phyloP scores from a whole-genome alignment of 352 stramenopile genomes.

The Pythium vanterpoolii region DNA sequence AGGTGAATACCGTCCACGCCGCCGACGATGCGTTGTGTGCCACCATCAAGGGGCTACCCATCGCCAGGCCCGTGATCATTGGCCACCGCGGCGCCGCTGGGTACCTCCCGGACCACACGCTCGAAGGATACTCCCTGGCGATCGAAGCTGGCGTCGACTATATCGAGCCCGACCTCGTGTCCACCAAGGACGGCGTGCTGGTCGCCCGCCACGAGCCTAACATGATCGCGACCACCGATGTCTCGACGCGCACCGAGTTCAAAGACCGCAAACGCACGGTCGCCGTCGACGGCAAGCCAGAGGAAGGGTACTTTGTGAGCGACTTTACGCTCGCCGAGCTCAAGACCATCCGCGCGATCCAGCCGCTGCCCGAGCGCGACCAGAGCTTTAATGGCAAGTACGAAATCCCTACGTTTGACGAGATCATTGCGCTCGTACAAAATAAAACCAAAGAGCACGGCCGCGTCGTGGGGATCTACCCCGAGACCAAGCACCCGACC shows the following conservation, averaged over 20 bases:
- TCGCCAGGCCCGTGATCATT: slow-evolving; percentile 29
- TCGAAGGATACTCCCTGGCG: slow-evolving; percentile 86
- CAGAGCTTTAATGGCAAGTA: slow-evolving; percentile 83
- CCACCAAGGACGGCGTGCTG: slow-evolving; percentile 80
- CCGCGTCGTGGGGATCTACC: slow-evolving; percentile 80
- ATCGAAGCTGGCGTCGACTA: slow-evolving; percentile 87
- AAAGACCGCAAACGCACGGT: slow-evolving; percentile 52
- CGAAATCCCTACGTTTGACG: slow-evolving; percentile 84
- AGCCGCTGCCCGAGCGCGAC: slow-evolving; percentile 74
- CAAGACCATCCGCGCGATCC: slow-evolving; percentile 77
- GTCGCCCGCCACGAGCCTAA: slow-evolving; percentile 86
- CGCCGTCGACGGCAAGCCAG: slow-evolving; percentile 49
- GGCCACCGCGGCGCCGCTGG: slow-evolving; percentile 85
- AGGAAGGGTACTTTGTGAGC: slow-evolving; percentile 81
- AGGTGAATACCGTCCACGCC: background rate
- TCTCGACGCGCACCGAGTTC: slow-evolving; percentile 73
- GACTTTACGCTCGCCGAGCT: slow-evolving; percentile 92
- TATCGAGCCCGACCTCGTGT: slow-evolving; percentile 91
- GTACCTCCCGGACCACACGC: slow-evolving; percentile 90
- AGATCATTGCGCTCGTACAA: slow-evolving; percentile 84
- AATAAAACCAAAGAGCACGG: slow-evolving; percentile 51
- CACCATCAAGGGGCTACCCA: background rate
- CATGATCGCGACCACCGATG: slow-evolving; percentile 88
- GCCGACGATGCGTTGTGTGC: background rate
- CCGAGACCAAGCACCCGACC: slow-evolving; percentile 85